A percentile compares a stretch with the other conserved stretches of the same genome.
Evolutionary conservation across 2,329 filamentous ascomycete species (phyloP).

Genomic region (Cladosporium halotolerans): DNA sequence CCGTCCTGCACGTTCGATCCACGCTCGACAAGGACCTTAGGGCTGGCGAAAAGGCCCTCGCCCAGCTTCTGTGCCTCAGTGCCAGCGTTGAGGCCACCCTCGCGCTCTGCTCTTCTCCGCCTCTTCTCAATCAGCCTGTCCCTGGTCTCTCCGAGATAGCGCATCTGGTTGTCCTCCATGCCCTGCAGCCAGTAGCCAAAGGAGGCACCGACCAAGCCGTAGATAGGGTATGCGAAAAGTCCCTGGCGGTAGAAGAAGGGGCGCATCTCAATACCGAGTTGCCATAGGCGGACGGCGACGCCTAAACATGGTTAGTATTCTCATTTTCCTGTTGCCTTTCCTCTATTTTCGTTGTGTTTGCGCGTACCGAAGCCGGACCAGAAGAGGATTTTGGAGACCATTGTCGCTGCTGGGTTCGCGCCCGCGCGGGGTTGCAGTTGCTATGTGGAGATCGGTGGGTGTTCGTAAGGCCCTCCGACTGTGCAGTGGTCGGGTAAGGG

Average conservation of each 20-base stretch:
- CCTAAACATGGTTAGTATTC: constrained; percentile 48
- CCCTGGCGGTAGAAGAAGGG: constrained; percentile 80
- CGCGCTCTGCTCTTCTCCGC: constrained; percentile 64
- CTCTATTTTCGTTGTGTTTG: not conserved
- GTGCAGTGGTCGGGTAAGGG: not conserved
- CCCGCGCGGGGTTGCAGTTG: constrained; percentile 9
- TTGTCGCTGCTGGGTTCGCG: constrained; percentile 23
- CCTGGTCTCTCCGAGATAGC: constrained; percentile 72
- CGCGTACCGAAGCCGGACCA: constrained; percentile 82
- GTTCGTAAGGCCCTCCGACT: not conserved
- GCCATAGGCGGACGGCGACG: constrained; percentile 86
- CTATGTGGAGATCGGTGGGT: not conserved
- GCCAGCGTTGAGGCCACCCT: constrained; percentile 37
- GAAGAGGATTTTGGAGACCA: constrained; percentile 62
- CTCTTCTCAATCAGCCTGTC: constrained; percentile 81
- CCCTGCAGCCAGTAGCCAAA: constrained; percentile 97
- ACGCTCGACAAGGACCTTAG: constrained; percentile 10
- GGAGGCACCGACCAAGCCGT: constrained; percentile 75
- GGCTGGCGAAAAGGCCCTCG: constrained; percentile 26
- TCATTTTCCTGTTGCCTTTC: not conserved
- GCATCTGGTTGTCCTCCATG: constrained; percentile 75
- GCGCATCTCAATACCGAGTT: constrained; percentile 97
- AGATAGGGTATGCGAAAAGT: constrained; percentile 88
- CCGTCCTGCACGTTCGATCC: constrained; percentile 5
- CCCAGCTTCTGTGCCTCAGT: constrained; percentile 27